A percentile compares a stretch with the other conserved stretches of the same genome.
Evolutionary conservation across 2,329 filamentous ascomycete species (phyloP).

Genomic region (Cyphellophora attinorum): DNA sequence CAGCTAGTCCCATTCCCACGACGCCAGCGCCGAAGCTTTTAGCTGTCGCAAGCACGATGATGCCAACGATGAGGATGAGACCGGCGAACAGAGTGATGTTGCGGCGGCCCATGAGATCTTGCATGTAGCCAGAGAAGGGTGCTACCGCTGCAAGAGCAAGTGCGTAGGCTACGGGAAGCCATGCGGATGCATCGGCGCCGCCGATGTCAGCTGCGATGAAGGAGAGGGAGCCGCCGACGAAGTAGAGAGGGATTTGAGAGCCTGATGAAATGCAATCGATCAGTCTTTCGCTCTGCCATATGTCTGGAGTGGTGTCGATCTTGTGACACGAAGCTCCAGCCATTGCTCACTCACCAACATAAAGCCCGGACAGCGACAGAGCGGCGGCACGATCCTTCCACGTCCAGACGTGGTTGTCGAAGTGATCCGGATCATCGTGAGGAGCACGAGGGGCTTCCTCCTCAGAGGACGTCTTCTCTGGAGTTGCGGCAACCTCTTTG

Average conservation of each 20-base stretch:
- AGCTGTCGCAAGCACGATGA: conserved; percentile 10
- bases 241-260: conserved; percentile 14
- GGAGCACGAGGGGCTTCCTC: background rate
- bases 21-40: conserved; percentile 8
- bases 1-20: conserved; percentile 11
- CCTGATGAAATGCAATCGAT: too few species aligned
- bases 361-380: background rate
- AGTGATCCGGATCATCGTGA: background rate
- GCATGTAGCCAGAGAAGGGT: conserved; percentile 12
- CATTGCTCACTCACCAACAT: too few species aligned
- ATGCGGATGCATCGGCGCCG: conserved; percentile 8
- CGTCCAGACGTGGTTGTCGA: background rate
- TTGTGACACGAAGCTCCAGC: too few species aligned
- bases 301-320: too few species aligned
- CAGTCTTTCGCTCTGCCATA: too few species aligned
- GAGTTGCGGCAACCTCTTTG: background rate
- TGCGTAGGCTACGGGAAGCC: conserved; percentile 9
- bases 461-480: background rate
- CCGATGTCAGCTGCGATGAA: conserved; percentile 12
- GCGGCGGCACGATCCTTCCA: background rate
- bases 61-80: conserved; percentile 8
- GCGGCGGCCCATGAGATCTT: conserved; percentile 11
- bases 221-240: conserved; percentile 10
- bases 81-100: conserved; percentile 10
- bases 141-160: conserved; percentile 11